Base-by-base conservation (phyloP, 495 filamentous ascomycete genomes). In the Hyaloscypha variabilis region DNA sequence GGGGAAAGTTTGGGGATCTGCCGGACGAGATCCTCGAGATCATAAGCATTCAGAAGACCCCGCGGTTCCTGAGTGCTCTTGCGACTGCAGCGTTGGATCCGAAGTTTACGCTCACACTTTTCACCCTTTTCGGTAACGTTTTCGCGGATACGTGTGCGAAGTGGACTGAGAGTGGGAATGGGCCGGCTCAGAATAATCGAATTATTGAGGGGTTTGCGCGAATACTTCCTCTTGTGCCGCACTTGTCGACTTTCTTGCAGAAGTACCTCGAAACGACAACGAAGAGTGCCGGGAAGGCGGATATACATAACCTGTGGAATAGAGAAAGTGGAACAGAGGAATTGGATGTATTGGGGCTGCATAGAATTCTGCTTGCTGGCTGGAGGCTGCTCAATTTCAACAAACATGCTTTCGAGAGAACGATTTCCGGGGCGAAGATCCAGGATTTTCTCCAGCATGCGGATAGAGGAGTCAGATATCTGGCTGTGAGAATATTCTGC, bases 381-480 rank as follows among this genome's bases (percentile, higher is more conserved):
- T 95, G 89, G 75, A 84, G 93, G 69, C 85, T 97, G 57, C 80
- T 94, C 60, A 88, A 85, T 63, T 90, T 90, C 70, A 89, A 96
- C 69, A 81, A 86, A 64, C 77, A 83, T 28, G 82, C 80, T 1
- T 96, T 90, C 69, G 82, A 84, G 26, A 76, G 75, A 68, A 78
- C 83, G 62, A 81, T 93, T 23, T 84, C 80, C 13, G 88, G 90
- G 1, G 82, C 85, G 39, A 86, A 83, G 67, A 78, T 96, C 5
- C 87, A 91, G 75, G 74, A 74, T 51, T 82, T 94, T 11, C 87
- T 95, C 66, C 76, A 78, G 62, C 88, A 93, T 77, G 70, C 76
- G 50, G 78, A 85, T 31, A 77, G 70, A 34, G 76, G 82, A 8
- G 84, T 96, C 21, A 83, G 90, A 75, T 98, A 93, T 74, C 81